Evolutionary conservation across 108 stramenopile species (phyloP).

Genomic region (Ochromonas danica): DNA sequence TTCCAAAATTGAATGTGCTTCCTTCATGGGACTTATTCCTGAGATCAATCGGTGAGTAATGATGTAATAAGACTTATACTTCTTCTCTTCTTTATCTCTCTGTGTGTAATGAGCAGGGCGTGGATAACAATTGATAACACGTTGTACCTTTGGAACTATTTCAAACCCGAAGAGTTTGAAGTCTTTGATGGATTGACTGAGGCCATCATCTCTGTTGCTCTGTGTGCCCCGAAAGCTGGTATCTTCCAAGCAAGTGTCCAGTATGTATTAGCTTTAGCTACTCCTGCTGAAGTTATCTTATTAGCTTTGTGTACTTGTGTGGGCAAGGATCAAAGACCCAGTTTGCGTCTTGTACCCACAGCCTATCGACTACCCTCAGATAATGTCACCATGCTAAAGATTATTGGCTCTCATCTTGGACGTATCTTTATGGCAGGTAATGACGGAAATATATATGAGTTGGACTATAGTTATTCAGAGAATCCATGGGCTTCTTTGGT

Average conservation of each 20-base stretch:
- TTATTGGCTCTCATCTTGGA: constrained; percentile 70
- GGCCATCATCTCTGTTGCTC: constrained; percentile 68
- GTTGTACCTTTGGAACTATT: constrained; percentile 82
- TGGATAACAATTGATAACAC: constrained; percentile 86
- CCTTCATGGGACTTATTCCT: constrained; percentile 85
- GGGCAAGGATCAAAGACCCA: constrained; percentile 6
- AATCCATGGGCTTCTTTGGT: not conserved
- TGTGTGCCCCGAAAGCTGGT: constrained; percentile 75
- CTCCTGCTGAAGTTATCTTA: constrained; percentile 81
- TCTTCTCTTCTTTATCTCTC: not conserved
- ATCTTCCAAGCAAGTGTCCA: constrained; percentile 76
- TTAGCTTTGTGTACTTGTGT: constrained; percentile 40
- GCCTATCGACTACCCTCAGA: constrained; percentile 79
- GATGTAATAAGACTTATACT: too few species aligned
- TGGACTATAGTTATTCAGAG: constrained; percentile 61
- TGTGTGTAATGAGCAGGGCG: constrained; percentile 39
- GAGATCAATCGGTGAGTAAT: constrained; percentile 62
- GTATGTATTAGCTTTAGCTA: constrained; percentile 84
- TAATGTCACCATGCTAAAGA: constrained; percentile 71
- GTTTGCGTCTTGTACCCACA: constrained; percentile 56
- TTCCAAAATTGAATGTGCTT: constrained; percentile 45
- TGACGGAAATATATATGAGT: constrained; percentile 88
- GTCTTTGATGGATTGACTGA: constrained; percentile 75
- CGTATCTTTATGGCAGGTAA: constrained; percentile 90
- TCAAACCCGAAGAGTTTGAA: constrained; percentile 62